Evolutionary conservation across 345 rosid genomes (phyloP).

Genomic region (Euphorbia tirucalli): DNA sequence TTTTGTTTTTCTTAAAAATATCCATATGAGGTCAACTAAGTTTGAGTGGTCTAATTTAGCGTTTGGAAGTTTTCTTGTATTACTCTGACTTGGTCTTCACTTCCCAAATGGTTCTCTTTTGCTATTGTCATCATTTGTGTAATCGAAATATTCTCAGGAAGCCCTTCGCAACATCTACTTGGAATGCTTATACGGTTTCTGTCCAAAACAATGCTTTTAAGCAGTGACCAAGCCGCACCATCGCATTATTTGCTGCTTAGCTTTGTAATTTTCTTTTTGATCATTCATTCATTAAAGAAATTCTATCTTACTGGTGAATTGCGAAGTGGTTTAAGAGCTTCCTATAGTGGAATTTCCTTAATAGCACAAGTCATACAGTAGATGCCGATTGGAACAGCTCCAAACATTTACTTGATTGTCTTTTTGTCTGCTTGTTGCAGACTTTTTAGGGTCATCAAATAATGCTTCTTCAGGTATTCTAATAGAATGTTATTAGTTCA

Average conservation of each 20-base stretch:
- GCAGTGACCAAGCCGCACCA: neutral
- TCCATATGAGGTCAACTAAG: neutral
- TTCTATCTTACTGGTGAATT: neutral
- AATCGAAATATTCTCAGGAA: neutral
- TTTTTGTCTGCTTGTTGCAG: neutral
- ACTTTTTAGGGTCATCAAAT: neutral
- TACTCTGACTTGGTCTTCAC: constrained; percentile 5
- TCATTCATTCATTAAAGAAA: neutral
- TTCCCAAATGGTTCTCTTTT: no score
- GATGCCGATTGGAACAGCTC: neutral
- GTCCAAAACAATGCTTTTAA: neutral
- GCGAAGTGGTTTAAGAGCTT: neutral
- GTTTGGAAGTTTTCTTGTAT: neutral
- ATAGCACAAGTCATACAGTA: neutral
- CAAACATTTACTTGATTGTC: neutral
- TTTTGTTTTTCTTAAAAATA: neutral
- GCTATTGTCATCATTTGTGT: neutral
- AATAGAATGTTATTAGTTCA: neutral
- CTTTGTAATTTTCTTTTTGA: neutral
- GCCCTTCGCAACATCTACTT: constrained; percentile 5
- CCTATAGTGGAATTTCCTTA: neutral
- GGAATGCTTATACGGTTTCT: constrained; percentile 6
- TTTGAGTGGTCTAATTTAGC: neutral
- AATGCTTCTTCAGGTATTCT: neutral
- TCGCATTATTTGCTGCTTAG: neutral